Evolutionary conservation across 805 yeast species (phyloP), one percentile per base, ranked within the genome.

Genomic region (Candida stauntonica): DNA sequence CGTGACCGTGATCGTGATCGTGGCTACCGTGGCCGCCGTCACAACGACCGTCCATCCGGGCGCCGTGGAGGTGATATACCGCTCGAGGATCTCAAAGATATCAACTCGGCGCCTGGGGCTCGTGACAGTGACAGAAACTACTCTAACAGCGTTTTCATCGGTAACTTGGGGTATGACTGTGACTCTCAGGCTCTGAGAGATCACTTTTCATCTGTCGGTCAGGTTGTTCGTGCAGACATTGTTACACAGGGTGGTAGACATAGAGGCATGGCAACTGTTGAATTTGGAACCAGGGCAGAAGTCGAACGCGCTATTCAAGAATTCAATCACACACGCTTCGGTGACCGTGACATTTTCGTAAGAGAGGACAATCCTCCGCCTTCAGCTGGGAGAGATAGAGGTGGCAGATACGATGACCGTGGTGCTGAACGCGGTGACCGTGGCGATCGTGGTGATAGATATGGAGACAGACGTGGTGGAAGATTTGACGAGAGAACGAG

Each of bases 361-460:
- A 80, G 97, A 65, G 94, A 82, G 58, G 95, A 88, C 63, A 81
- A 86, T 58, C 93, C 93, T 26, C 93, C 93, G 19, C 93, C 91
- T 51, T 66, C 46, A 7, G 28, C 28, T 5, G 20, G 43, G 21
- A 18, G 36, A 9, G 46, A 40, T 21, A 44, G 46, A 32, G 17
- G 32, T 13, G 37, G 23, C 15, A 39, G 43, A 27, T 29, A 36
- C 19, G 36, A 33, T 13, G 35, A 24, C 8, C 15, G 30, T 23
- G 38, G 17, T 21, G n/a, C n/a, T n/a, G 39, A 41, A 27, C 39
- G 38, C 26, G 40, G 40, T 15, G 39, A 39, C 24, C 29, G 45
- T 29, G 39, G 42, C 14, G 41, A 46, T 17, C 36, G 52, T 19
- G 48, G 35, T 16, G 42, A 40, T 27, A 36, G 49, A 35, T 39